Evolutionary conservation across 2,329 filamentous ascomycete genomes (phyloP).

Genomic region (Penicillium sp.): DNA sequence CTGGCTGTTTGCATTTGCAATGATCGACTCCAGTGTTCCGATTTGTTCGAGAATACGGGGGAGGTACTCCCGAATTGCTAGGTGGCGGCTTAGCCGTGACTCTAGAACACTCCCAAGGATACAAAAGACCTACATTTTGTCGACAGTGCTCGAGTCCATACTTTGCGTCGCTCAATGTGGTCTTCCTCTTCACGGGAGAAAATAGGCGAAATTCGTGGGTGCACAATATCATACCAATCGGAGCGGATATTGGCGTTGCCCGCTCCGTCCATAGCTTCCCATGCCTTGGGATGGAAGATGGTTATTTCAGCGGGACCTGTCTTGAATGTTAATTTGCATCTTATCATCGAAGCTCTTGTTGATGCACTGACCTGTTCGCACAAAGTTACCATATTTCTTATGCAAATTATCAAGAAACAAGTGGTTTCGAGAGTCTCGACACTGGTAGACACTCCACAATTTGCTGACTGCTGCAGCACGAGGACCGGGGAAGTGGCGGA

Average conservation of each 20-base stretch:
- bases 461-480: neutral
- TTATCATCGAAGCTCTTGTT: neutral
- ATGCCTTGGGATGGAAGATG: constrained; percentile 13
- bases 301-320: constrained; percentile 15
- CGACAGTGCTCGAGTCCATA: constrained; percentile 14
- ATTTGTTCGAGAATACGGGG: neutral
- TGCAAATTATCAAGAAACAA: constrained; percentile 6
- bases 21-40: neutral
- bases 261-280: constrained; percentile 16
- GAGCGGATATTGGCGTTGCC: constrained; percentile 14
- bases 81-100: neutral
- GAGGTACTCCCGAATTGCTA: constrained; percentile 1
- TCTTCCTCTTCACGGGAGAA: constrained; percentile 14
- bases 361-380: constrained; percentile 3
- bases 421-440: constrained; percentile 10
- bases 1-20: neutral
- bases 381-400: constrained; percentile 6
- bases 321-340: neutral
- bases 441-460: constrained; percentile 16
- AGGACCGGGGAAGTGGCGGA: constrained; percentile 11
- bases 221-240: constrained; percentile 18
- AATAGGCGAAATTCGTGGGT: constrained; percentile 17
- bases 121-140: neutral
- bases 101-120: no score
- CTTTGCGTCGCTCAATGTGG: constrained; percentile 13